Base-by-base conservation (phyloP, 495 filamentous ascomycete species). In the Wilcoxina mikolae region DNA sequence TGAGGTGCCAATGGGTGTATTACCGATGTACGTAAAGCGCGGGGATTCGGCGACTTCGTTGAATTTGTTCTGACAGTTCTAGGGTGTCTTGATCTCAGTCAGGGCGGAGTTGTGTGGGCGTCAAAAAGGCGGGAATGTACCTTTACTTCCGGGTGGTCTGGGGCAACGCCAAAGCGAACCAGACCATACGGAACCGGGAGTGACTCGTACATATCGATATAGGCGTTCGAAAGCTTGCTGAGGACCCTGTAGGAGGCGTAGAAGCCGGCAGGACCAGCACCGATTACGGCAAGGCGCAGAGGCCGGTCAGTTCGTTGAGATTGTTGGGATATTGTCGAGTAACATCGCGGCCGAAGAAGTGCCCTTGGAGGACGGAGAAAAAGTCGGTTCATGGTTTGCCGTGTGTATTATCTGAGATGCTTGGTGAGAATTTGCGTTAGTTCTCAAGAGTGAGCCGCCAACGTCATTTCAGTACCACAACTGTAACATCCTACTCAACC, bases 141-240 rank as follows among this genome's bases (percentile, higher is more conserved):
- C 79, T 98, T 98, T 39, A 96, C 91, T 71, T 96, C 89, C 12
- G 91, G 89, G 68, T 98, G 91, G 66, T 98, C 91, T 5, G 91
- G 91, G 10, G 91, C 93, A 47, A 98, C 91, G 12, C 91, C 91
- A 65, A 87, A 95, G 48, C 91, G 74, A 15, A 90, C 87, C 47
- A 98, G 74, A 1, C 91, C 91, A 67, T 85, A 98, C 4, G 91
- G 91, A 7, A 90, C 88, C 0, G 91, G 93, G 7, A 95, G 70
- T 22, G 84, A 79, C 69, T 98, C 91, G 67, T 94, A 98, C 93
- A 96, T 96, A 67, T 94, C 89, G 2, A 98, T 78, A 39, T 81
- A 72, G 5, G 83, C 78, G 67, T 81, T 70, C 12, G 77, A 70
- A 12, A 88, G 73, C 57, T 79, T 87, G 23, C 77, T 74, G 70